Evolutionary conservation across 176 grass and related monocot genomes (phyloP).

Genomic region (Avena insularis): DNA sequence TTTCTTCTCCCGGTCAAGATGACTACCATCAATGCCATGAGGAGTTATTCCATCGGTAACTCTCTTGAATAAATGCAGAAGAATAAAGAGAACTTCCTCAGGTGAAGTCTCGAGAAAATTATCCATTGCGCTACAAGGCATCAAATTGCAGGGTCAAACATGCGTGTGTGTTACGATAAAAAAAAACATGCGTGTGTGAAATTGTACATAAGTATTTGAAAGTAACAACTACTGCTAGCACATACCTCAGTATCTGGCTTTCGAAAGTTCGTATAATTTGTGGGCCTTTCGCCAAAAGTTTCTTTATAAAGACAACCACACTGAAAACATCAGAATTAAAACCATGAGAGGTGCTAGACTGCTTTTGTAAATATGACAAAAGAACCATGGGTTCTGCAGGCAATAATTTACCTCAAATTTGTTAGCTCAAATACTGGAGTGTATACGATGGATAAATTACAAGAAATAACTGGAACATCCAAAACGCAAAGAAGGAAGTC

Average conservation of each 20-base stretch:
- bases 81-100: constrained; percentile 71
- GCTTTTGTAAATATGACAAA: constrained; percentile 5
- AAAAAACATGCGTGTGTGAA: neutral
- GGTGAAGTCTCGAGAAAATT: constrained; percentile 69
- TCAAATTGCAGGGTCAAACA: constrained; percentile 33
- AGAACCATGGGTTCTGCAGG: neutral
- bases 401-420: constrained; percentile 58
- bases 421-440: constrained; percentile 67
- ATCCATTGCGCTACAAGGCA: constrained; percentile 64
- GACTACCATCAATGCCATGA: constrained; percentile 45
- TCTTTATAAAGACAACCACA: constrained; percentile 59
- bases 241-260: constrained; percentile 77
- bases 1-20: constrained; percentile 56
- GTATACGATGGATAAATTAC: constrained; percentile 66
- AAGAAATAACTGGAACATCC: constrained; percentile 68
- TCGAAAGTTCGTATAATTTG: constrained; percentile 63
- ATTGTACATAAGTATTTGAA: neutral
- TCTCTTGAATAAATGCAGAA: constrained; percentile 69
- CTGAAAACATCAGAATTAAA: constrained; percentile 41
- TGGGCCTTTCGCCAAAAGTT: constrained; percentile 60
- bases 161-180: neutral
- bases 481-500: constrained; percentile 76
- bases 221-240: constrained; percentile 22
- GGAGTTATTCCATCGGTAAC: constrained; percentile 47
- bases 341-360: constrained; percentile 11